Conservation (phyloP, 1,284 basidiomycete species). For the Fomitopsis palustris region DNA sequence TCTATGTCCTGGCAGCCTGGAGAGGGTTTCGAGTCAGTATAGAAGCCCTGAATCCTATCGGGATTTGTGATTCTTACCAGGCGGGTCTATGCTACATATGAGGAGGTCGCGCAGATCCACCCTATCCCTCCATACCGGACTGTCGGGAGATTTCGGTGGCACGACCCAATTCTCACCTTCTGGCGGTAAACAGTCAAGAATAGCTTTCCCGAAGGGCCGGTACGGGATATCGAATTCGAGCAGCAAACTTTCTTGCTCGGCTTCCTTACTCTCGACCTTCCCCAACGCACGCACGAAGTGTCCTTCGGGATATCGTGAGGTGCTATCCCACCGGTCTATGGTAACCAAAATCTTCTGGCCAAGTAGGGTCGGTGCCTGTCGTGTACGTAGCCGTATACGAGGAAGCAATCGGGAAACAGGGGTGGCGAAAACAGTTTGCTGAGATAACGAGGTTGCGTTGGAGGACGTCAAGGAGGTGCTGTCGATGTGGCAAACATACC, state of each 20-base stretch:
- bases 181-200: constrained; percentile 85
- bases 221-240: constrained; percentile 98
- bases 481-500: constrained; percentile 96
- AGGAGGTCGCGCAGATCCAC: constrained; percentile 86
- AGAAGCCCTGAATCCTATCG: neutral
- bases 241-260: constrained; percentile 92
- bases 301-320: constrained; percentile 93
- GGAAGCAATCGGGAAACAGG: constrained; percentile 92
- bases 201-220: constrained; percentile 92
- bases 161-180: constrained; percentile 96
- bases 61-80: constrained; percentile 46
- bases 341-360: constrained; percentile 96
- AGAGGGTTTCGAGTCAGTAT: constrained; percentile 1
- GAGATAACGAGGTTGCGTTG: constrained; percentile 77
- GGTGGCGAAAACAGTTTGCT: constrained; percentile 93
- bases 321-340: constrained; percentile 88
- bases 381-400: constrained; percentile 90
- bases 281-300: constrained; percentile 96
- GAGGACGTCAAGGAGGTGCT: constrained; percentile 81
- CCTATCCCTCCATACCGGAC: constrained; percentile 77
- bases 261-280: constrained; percentile 90
- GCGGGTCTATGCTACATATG: constrained; percentile 97
- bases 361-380: constrained; percentile 87
- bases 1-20: constrained; percentile 97
- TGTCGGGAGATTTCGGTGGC: constrained; percentile 63